Percentiles rank a stretch among this genome's conserved stretches.
Conservation (phyloP, 148 eudicot genomes). For the Cornus kousa region DNA sequence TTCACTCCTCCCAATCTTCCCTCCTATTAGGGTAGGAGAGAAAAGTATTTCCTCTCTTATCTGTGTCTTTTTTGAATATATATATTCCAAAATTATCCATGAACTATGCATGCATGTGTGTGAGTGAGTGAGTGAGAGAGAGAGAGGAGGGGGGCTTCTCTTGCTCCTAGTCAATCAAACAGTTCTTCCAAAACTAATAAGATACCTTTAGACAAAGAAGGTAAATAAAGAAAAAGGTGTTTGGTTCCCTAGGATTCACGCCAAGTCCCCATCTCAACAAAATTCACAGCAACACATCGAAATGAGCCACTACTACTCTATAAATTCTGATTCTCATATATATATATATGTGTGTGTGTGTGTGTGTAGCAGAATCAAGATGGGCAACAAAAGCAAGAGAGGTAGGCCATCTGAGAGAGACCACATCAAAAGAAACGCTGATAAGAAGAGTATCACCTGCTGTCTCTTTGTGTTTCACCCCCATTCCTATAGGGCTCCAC, state of each 20-base stretch:
- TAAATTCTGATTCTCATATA: background rate
- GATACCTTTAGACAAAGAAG: background rate
- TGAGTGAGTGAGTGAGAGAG: background rate
- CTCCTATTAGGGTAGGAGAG: too few species aligned
- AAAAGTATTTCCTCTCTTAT: too few species aligned
- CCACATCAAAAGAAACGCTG: slow-evolving; percentile 18
- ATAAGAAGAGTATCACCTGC: background rate
- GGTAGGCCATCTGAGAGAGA: background rate
- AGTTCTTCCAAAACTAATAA: background rate
- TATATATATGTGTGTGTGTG: background rate
- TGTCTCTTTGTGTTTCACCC: background rate
- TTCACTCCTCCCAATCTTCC: too few species aligned
- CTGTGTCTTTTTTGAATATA: too few species aligned
- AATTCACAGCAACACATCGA: background rate
- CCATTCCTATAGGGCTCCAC: slow-evolving; percentile 10
- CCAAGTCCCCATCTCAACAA: background rate
- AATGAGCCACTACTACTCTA: background rate
- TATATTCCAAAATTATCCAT: too few species aligned
- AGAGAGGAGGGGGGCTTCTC: background rate
- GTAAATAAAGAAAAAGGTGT: slow-evolving; percentile 1
- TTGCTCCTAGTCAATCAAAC: background rate
- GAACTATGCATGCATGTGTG: too few species aligned
- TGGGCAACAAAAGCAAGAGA: slow-evolving; percentile 5
- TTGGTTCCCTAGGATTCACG: background rate
- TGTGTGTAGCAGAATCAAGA: background rate